Conservation (phyloP, 495 filamentous ascomycete species). For the Hypoxylon perforatum region DNA sequence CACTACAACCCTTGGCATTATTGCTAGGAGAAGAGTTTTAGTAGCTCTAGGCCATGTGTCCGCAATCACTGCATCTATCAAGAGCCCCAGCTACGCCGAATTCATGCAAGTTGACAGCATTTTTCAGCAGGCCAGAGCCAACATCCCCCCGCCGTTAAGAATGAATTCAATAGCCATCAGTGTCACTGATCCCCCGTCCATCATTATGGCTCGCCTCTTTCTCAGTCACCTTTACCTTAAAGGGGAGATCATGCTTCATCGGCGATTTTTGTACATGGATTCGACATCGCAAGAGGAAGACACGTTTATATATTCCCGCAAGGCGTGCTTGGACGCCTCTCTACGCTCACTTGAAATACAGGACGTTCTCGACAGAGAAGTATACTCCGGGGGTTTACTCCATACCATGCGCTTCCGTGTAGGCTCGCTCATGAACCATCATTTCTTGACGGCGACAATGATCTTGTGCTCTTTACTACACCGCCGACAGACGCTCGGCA, state of each 20-base stretch:
- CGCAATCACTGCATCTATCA: conserved; percentile 44
- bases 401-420: conserved; percentile 42
- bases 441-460: conserved; percentile 46
- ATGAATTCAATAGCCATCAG: conserved; percentile 49
- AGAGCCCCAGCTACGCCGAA: conserved; percentile 45
- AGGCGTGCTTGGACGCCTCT: conserved; percentile 34
- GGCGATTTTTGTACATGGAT: conserved; percentile 46
- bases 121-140: conserved; percentile 47
- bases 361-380: conserved; percentile 43
- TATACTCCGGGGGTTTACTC: conserved; percentile 43
- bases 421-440: conserved; percentile 38
- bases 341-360: conserved; percentile 31
- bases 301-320: conserved; percentile 40
- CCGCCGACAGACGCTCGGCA: conserved; percentile 9
- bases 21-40: conserved; percentile 57
- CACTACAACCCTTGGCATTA: conserved; percentile 52
- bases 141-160: conserved; percentile 47
- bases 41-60: conserved; percentile 55
- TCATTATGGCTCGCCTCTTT: conserved; percentile 51
- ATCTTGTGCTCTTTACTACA: conserved; percentile 48
- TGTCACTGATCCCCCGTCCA: conserved; percentile 48
- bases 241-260: conserved; percentile 53
- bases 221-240: conserved; percentile 51
- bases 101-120: conserved; percentile 53
- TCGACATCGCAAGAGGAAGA: conserved; percentile 39